Base-by-base conservation (phyloP, 2,329 filamentous ascomycete species). In the Penicillium expansum region DNA sequence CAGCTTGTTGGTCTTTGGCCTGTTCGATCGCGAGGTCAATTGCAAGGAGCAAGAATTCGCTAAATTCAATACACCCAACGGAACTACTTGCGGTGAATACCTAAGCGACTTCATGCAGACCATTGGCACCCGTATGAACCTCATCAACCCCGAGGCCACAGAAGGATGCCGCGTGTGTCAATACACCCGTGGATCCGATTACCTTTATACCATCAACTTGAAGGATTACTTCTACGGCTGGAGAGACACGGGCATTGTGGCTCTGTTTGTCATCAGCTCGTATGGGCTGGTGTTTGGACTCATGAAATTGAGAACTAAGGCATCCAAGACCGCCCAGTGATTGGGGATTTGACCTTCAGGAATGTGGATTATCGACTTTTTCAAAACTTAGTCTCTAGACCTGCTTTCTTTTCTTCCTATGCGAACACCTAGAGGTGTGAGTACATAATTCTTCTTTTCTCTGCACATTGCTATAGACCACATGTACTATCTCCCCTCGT, bases 201-300 rank as follows among this genome's bases (percentile, higher is more conserved):
- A 87, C 58, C 70, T 89, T 0, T 63, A 72, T 8, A 82, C 76
- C 0, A 57, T 90, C 27, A 88, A 88, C 66, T 61, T 89, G 9
- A 77, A 77, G 3, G 79, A 83, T 2, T 84, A 87, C 62, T 83
- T 79, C 61, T 86, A 86, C 62, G 86, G 85, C 0, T 90, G 87
- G 87, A 79, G 87, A 38, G 80, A 89, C 68, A 82, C 83, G 0
- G 86, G 67, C 0, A 83, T 88, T 52, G 80, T 84, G 3, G 80
- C 79, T 1, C 70, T 84, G 2, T 86, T 87, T 62, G 80, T 76
- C 1, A 48, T 83, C 37, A 80, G 77, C 55, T 82, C 79, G 1
- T 87, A 87, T 61, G 73, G 66, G 0, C 48, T 80, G 45, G 79
- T 80, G 2, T 81, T 74, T 54, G 38, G 63, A 42, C 62, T 74